Evolutionary conservation across 768 basidiomycete genomes (phyloP).

Genomic region (Serendipita sp.): DNA sequence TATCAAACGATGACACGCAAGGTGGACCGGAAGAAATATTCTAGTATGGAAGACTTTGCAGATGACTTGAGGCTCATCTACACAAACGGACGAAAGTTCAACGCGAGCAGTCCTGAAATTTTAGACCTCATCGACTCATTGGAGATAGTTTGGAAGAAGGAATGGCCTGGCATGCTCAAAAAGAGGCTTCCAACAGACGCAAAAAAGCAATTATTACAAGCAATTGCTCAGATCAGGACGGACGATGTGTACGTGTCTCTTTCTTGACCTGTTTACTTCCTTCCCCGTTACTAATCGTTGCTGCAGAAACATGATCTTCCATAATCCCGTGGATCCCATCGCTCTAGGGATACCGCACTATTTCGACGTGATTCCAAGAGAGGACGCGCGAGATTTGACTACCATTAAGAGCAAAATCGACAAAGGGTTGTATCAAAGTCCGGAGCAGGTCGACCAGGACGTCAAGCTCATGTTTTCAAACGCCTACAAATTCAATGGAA

Average conservation of each 20-base stretch:
- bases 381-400: slow-evolving; percentile 72
- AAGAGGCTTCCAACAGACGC: slow-evolving; percentile 61
- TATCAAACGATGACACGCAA: slow-evolving; percentile 65
- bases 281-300: slow-evolving; percentile 2
- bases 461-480: slow-evolving; percentile 78
- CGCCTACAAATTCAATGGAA: slow-evolving; percentile 77
- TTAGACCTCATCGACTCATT: slow-evolving; percentile 52
- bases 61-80: slow-evolving; percentile 72
- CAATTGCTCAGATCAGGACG: slow-evolving; percentile 53
- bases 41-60: slow-evolving; percentile 66
- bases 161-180: slow-evolving; percentile 69
- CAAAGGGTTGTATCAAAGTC: slow-evolving; percentile 61
- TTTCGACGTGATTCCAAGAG: slow-evolving; percentile 67
- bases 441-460: slow-evolving; percentile 71
- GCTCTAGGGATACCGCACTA: slow-evolving; percentile 73
- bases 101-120: slow-evolving; percentile 65
- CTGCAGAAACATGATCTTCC: slow-evolving; percentile 31
- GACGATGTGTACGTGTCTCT: slow-evolving; percentile 41
- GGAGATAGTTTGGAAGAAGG: slow-evolving; percentile 63
- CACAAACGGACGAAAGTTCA: slow-evolving; percentile 83
- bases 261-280: background rate
- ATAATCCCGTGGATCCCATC: slow-evolving; percentile 79
- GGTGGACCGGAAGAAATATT: slow-evolving; percentile 50
- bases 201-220: slow-evolving; percentile 56
- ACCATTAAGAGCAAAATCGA: slow-evolving; percentile 73